phyloP scores from a whole-genome alignment of 228 moss, liverwort and hornwort species.

The Sphagnum fallax region DNA sequence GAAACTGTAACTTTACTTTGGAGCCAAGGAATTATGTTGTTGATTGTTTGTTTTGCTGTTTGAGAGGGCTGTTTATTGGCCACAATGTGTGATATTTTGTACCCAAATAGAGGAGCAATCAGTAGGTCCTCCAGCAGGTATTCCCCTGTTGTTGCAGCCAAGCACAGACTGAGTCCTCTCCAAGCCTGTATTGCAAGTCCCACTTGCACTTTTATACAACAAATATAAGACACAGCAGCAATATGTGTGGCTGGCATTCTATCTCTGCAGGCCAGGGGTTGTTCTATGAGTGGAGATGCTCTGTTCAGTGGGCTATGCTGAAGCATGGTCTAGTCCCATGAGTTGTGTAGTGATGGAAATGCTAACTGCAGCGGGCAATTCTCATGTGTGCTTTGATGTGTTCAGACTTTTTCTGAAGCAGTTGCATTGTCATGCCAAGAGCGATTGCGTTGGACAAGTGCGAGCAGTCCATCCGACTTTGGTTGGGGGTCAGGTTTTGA shows the following conservation, averaged over 20 bases:
- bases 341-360: slow-evolving; percentile 29
- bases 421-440: slow-evolving; percentile 52
- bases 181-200: slow-evolving; percentile 18
- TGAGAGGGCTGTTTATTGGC: slow-evolving; percentile 24
- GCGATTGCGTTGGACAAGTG: slow-evolving; percentile 43
- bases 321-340: too few species aligned
- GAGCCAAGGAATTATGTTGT: too few species aligned
- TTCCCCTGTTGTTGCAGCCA: slow-evolving; percentile 10
- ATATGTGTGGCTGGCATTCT: too few species aligned
- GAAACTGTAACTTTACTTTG: too few species aligned
- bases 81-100: slow-evolving; percentile 19
- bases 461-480: slow-evolving; percentile 45
- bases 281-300: slow-evolving; percentile 16
- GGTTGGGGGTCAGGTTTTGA: slow-evolving; percentile 41
- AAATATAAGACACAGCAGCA: slow-evolving; percentile 16
- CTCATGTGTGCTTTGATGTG: slow-evolving; percentile 45
- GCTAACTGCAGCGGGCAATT: slow-evolving; percentile 39
- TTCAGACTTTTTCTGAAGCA: slow-evolving; percentile 49
- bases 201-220: slow-evolving; percentile 14
- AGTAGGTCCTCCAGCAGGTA: background rate
- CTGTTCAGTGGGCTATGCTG: slow-evolving; percentile 15
- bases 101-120: slow-evolving; percentile 12
- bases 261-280: slow-evolving; percentile 1
- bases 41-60: background rate
- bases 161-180: slow-evolving; percentile 12